Base-by-base conservation (phyloP, 495 filamentous ascomycete genomes). In the Lichenothelia convexa region DNA sequence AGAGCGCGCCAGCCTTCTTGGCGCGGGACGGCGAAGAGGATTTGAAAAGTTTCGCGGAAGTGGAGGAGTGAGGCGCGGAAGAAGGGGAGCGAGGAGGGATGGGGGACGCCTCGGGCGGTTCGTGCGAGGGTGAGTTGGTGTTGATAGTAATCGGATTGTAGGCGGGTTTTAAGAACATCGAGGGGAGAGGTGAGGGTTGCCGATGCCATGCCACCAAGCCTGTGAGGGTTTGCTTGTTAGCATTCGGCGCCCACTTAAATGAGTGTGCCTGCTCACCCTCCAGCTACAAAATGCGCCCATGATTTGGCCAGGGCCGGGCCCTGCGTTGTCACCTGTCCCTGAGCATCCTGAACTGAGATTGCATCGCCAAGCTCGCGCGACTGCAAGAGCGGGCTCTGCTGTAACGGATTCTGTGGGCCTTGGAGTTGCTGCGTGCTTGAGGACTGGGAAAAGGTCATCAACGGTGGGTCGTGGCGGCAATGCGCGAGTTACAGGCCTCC, bases 91-190 rank as follows among this genome's bases (percentile, higher is more conserved):
- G 61, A 42, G 16, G 56, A 46, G n/a, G 59, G 60, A 8, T 63
- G 51, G 12, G 60, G 57, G 16, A 66, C 47, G 16, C 63, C 64
- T 5, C 62, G 59, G 12, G 58, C 51, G 13, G 60, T 44, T n/a
- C 68, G 63, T 1, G 53, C 45, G 7, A 62, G 51, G 30, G 55
- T 49, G 13, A 72, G 61, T 40, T 72, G 80, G 1, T 70, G 58
- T 47, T 87, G 80, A 61, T 93, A 93, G 53, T 85, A 91, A 45
- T 89, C 80, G 46, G 80, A 86, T 54, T 93, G 84, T 3, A 93
- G 65, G 5, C 84, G 70, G 3, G 85, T 92, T 57, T 89, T 89
- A 6, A 93, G 67, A 19, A 93, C 85, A 50, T 93, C 84, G 32
- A 93, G 71, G 4, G 84, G 84, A 3, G 79, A 80, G 0, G 84